Evolutionary conservation across 177 flowering plant species (phyloP).

Genomic region (Tripterygium wilfordii): DNA sequence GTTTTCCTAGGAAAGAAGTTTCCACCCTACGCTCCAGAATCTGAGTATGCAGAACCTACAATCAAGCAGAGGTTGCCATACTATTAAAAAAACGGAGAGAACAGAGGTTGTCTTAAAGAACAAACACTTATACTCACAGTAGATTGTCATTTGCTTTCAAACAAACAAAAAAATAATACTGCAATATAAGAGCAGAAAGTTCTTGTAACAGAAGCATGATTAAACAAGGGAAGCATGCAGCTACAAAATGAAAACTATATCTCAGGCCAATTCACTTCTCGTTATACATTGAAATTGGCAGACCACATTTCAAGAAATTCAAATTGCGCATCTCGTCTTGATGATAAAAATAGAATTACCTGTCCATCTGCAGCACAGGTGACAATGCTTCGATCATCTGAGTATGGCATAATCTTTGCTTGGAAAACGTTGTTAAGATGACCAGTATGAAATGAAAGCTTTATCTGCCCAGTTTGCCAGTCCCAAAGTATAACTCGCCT

Average conservation of each 20-base stretch:
- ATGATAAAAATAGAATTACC: constrained; percentile 56
- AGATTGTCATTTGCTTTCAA: neutral
- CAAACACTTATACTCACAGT: too few species aligned
- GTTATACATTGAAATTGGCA: neutral
- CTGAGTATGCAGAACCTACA: constrained; percentile 73
- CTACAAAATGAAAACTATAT: neutral
- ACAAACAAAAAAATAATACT: neutral
- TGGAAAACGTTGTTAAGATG: constrained; percentile 85
- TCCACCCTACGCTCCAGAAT: constrained; percentile 62
- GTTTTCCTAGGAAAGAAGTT: constrained; percentile 48
- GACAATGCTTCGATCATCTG: constrained; percentile 74
- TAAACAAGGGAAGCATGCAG: neutral
- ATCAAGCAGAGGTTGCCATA: neutral
- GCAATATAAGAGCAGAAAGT: neutral
- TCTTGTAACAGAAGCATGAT: too few species aligned
- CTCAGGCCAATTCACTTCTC: too few species aligned
- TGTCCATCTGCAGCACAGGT: constrained; percentile 98
- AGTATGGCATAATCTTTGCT: constrained; percentile 82
- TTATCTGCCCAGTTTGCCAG: constrained; percentile 63
- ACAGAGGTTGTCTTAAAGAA: neutral
- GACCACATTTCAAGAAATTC: neutral
- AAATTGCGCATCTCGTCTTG: too few species aligned
- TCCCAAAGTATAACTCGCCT: constrained; percentile 77
- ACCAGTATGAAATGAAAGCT: constrained; percentile 71
- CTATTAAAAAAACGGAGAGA: neutral